Percentiles rank a stretch among this genome's conserved stretches.
phyloP scores from a whole-genome alignment of 495 filamentous ascomycete genomes.

The Podospora appendiculata region DNA sequence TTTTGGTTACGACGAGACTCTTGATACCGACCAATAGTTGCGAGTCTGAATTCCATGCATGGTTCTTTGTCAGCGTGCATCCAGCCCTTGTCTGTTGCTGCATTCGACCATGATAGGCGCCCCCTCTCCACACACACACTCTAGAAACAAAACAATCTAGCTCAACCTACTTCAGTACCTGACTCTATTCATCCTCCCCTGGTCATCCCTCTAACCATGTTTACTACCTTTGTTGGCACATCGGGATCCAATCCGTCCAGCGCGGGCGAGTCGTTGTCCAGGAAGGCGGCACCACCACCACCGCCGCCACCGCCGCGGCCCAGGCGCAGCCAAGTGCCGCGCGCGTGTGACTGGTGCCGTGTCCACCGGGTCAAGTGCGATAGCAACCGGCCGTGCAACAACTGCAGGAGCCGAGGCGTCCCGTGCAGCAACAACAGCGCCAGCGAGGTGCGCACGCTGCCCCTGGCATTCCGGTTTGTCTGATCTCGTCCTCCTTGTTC shows the following conservation, averaged over 20 bases:
- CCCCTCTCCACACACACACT: no score
- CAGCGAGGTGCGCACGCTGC: conserved; percentile 25
- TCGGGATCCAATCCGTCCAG: not conserved
- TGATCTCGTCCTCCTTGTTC: not conserved
- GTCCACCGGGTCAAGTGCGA: conserved; percentile 42
- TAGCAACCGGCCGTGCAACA: conserved; percentile 33
- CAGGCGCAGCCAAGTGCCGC: conserved; percentile 35
- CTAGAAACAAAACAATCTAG: no score
- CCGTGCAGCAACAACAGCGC: conserved; percentile 29
- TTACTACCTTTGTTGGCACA: not conserved
- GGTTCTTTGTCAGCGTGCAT: no score
- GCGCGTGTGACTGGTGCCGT: conserved; percentile 44
- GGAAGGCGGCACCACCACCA: not conserved
- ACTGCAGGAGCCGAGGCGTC: conserved; percentile 33
- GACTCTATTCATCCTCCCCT: no score
- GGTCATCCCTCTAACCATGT: not conserved
- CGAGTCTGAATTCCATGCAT: no score
- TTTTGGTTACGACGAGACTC: no score
- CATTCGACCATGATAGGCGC: no score
- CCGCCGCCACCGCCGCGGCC: conserved; percentile 1
- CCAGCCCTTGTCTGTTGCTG: no score
- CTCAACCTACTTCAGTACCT: no score
- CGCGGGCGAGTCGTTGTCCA: not conserved
- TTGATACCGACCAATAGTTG: no score
- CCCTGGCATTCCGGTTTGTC: conserved; percentile 24